Percentiles rank a stretch among this genome's conserved stretches.
phyloP scores from a whole-genome alignment of 2,329 filamentous ascomycete species.

The Cyclaneusma minus region DNA sequence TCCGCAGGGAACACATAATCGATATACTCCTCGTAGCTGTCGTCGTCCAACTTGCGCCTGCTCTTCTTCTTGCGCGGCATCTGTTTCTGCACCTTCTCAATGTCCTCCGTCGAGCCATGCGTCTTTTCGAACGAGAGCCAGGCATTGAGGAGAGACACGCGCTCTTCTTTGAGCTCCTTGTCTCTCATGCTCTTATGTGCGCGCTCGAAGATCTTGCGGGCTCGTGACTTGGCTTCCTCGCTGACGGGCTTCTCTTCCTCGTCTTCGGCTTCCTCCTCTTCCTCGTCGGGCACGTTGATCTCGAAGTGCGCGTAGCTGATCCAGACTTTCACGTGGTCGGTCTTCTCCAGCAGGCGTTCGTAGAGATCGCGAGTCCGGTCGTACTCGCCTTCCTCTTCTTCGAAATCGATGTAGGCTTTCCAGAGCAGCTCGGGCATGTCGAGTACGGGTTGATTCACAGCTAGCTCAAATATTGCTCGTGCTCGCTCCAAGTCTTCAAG shows the following conservation, averaged over 20 bases:
- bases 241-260: slow-evolving; percentile 50
- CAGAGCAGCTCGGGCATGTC: slow-evolving; percentile 97
- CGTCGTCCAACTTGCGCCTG: slow-evolving; percentile 79
- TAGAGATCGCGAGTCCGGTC: slow-evolving; percentile 69
- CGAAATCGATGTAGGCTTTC: slow-evolving; percentile 98
- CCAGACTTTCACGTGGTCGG: slow-evolving; percentile 99
- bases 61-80: slow-evolving; percentile 93
- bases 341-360: slow-evolving; percentile 82
- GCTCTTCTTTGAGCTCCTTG: slow-evolving; percentile 80
- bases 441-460: slow-evolving; percentile 63
- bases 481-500: slow-evolving; percentile 81
- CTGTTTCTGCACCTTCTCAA: slow-evolving; percentile 74
- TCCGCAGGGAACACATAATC: slow-evolving; percentile 96
- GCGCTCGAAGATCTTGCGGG: slow-evolving; percentile 69
- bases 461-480: slow-evolving; percentile 83
- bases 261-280: slow-evolving; percentile 40
- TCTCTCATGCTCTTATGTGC: slow-evolving; percentile 81
- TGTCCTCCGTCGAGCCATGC: slow-evolving; percentile 60
- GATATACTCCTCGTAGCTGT: slow-evolving; percentile 89
- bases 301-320: slow-evolving; percentile 98
- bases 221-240: slow-evolving; percentile 69
- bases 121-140: slow-evolving; percentile 87
- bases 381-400: slow-evolving; percentile 89
- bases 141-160: slow-evolving; percentile 79
- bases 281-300: slow-evolving; percentile 72